Percentiles rank a stretch among this genome's conserved stretches.
Evolutionary conservation across 75 land plant species (phyloP).

Genomic region (Picea glauca): DNA sequence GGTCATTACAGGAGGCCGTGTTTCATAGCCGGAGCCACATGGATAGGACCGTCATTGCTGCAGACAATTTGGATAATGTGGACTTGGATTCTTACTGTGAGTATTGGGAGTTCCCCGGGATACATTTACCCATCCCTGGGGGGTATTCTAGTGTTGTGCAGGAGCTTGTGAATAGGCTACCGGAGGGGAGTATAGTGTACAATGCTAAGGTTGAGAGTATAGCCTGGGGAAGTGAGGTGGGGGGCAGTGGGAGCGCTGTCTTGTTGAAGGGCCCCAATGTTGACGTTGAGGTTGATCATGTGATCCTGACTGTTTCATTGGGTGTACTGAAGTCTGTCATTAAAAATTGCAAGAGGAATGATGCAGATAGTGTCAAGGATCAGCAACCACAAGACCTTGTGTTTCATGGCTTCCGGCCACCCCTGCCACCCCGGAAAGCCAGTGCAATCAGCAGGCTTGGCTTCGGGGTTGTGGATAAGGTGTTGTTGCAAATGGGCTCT

Average conservation of each 20-base stretch:
- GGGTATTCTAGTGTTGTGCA: slow-evolving; percentile 31
- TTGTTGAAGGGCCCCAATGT: neutral
- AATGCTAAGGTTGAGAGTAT: slow-evolving; percentile 19
- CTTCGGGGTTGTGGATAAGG: slow-evolving; percentile 34
- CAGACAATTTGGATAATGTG: slow-evolving; percentile 23
- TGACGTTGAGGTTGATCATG: slow-evolving; percentile 22
- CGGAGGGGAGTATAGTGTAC: slow-evolving; percentile 15
- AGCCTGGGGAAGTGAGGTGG: slow-evolving; percentile 11
- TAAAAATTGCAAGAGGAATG: slow-evolving; percentile 8
- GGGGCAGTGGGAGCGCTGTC: neutral
- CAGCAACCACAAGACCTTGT: neutral
- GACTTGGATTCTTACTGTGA: slow-evolving; percentile 17
- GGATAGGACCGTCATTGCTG: slow-evolving; percentile 23
- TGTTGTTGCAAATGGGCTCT: slow-evolving; percentile 14
- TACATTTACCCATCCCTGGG: slow-evolving; percentile 20
- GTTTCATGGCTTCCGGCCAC: slow-evolving; percentile 17
- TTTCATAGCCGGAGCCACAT: slow-evolving; percentile 15
- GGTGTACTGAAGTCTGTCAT: slow-evolving; percentile 20
- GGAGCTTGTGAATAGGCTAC: slow-evolving; percentile 18
- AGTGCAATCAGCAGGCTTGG: slow-evolving; percentile 28
- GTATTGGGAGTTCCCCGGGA: slow-evolving; percentile 35
- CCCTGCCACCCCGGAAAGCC: slow-evolving; percentile 21
- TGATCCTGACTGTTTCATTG: slow-evolving; percentile 31
- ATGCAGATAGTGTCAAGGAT: slow-evolving; percentile 1
- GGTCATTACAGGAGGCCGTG: slow-evolving; percentile 22